These are phyloP conservation scores for Pseudogymnoascus sp. DNA, from an alignment of 2,329 filamentous ascomycete species.

Conservation along the genomic window DNA sequence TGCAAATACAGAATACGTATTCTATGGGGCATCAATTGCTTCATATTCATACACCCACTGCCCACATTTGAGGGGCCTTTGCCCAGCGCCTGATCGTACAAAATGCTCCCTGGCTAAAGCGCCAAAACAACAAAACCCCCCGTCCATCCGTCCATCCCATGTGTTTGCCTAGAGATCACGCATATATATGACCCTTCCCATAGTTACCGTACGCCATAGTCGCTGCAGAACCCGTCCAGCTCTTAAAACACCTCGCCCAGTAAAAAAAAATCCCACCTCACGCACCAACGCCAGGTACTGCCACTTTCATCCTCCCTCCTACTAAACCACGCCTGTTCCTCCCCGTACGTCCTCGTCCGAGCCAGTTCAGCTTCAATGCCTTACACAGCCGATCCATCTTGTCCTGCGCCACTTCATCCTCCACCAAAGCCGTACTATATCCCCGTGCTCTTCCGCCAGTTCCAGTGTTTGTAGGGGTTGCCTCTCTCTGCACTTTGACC, in stretches of 20 bases:
- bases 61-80: background rate
- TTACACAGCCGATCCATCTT: slow-evolving; percentile 78
- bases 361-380: slow-evolving; percentile 92
- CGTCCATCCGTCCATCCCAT: background rate
- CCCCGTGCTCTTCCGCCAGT: slow-evolving; percentile 20
- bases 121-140: background rate
- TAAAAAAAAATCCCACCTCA: background rate
- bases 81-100: background rate
- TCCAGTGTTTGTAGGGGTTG: background rate
- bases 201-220: slow-evolving; percentile 4
- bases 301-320: slow-evolving; percentile 23
- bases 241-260: background rate
- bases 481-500: background rate
- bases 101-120: background rate
- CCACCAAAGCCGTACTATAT: slow-evolving; percentile 29
- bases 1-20: background rate
- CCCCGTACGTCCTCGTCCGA: slow-evolving; percentile 81
- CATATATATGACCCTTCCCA: background rate
- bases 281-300: background rate
- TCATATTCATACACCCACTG: background rate
- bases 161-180: background rate
- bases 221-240: background rate
- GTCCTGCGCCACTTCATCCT: slow-evolving; percentile 61
- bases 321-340: slow-evolving; percentile 86
- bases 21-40: background rate